Evolutionary conservation across 2,329 filamentous ascomycete genomes (phyloP).

Genomic region (Xylaria sp.): DNA sequence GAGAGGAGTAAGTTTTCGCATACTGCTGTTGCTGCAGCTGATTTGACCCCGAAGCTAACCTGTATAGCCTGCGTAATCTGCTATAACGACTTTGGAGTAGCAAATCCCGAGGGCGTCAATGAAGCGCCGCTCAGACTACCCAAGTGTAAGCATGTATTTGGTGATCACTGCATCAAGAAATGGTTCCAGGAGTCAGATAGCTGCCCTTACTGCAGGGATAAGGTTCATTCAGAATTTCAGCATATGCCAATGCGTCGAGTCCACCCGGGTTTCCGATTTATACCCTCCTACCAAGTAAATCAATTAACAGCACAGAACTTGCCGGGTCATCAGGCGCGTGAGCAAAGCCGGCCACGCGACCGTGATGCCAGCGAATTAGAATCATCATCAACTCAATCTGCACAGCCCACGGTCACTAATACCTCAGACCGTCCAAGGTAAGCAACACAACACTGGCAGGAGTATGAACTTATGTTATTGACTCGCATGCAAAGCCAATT

Average conservation of each 20-base stretch:
- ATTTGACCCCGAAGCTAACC: constrained; percentile 30
- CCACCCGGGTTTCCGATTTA: constrained; percentile 41
- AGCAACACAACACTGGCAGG: not conserved
- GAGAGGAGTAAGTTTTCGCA: constrained; percentile 59
- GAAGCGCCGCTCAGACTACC: constrained; percentile 69
- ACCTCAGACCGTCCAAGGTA: constrained; percentile 21
- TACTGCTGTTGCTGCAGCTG: not conserved
- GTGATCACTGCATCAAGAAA: constrained; percentile 72
- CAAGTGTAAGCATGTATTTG: constrained; percentile 72
- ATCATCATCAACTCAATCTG: constrained; percentile 25
- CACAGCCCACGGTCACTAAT: constrained; percentile 21
- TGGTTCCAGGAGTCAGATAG: constrained; percentile 72
- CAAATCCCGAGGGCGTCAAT: constrained; percentile 67
- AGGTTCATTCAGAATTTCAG: constrained; percentile 63
- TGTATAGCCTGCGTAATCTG: constrained; percentile 69
- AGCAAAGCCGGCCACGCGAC: constrained; percentile 30
- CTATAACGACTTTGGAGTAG: constrained; percentile 70
- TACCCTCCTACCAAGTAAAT: constrained; percentile 46
- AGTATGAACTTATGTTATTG: constrained; percentile 15
- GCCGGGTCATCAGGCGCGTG: constrained; percentile 19
- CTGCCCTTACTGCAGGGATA: constrained; percentile 73
- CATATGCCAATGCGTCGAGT: constrained; percentile 19
- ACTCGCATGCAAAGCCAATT: constrained; percentile 30
- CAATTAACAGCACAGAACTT: constrained; percentile 40
- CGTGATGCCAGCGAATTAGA: constrained; percentile 38